These are phyloP conservation scores for Dysphania ambrosioides DNA, from an alignment of 148 eudicot genomes.

Conservation along the genomic window DNA sequence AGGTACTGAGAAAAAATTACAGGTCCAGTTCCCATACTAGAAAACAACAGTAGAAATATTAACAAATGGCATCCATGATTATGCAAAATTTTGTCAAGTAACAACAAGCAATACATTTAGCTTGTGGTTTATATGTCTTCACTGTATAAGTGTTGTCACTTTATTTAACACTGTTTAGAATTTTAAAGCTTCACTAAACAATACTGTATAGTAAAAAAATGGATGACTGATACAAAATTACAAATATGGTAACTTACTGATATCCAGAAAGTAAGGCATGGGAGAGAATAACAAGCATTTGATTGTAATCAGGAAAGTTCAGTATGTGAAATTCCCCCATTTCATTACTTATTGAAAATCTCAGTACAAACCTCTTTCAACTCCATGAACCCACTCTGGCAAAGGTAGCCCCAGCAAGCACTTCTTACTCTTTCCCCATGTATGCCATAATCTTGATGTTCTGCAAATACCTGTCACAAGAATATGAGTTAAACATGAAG, in stretches of 20 bases:
- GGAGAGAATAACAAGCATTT: background rate
- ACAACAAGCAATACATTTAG: background rate
- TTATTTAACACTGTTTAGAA: background rate
- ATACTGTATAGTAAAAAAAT: background rate
- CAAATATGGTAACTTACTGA: too few relatives aligned
- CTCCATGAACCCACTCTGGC: constrained; percentile 94
- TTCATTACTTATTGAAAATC: too few relatives aligned
- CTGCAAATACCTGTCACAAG: constrained; percentile 69
- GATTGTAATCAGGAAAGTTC: background rate
- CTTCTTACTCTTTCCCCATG: constrained; percentile 96
- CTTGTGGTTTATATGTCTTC: background rate
- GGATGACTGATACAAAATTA: too few relatives aligned
- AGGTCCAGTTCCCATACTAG: too few relatives aligned
- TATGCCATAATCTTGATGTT: constrained; percentile 94
- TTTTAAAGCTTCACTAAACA: background rate
- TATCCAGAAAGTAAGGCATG: too few relatives aligned
- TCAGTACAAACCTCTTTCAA: constrained; percentile 68
- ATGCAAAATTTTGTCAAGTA: background rate
- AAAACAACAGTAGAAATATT: too few relatives aligned
- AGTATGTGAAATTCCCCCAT: background rate
- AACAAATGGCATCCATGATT: background rate
- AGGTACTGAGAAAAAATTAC: too few relatives aligned
- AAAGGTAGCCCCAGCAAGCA: constrained; percentile 99
- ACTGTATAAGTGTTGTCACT: background rate
- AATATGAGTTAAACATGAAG: background rate